These are phyloP conservation scores for Thoreauomyces humboldtii DNA, from an alignment of 192 early-diverging fungal genomes.

Conservation along the genomic window DNA sequence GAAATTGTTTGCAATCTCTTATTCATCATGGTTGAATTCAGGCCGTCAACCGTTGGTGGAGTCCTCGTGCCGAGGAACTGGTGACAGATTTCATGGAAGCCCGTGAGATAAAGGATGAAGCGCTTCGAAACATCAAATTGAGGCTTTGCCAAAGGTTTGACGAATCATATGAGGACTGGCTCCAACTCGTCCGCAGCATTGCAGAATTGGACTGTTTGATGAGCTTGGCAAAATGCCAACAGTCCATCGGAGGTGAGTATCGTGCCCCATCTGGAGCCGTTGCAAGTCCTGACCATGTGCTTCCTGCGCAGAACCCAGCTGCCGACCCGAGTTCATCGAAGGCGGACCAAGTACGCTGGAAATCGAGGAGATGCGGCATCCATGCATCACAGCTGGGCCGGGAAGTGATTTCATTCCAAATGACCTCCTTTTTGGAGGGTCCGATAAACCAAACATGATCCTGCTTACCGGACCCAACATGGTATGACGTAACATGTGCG, in stretches of 20 bases:
- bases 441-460: conserved; percentile 67
- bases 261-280: too few species aligned
- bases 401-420: conserved; percentile 86
- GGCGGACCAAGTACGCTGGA: conserved; percentile 62
- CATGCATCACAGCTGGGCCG: conserved; percentile 72
- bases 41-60: conserved; percentile 82
- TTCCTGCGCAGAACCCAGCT: conserved; percentile 60
- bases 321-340: conserved; percentile 83
- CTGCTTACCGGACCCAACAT: conserved; percentile 99
- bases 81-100: conserved; percentile 77
- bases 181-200: conserved; percentile 67
- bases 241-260: conserved; percentile 58
- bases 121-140: conserved; percentile 69
- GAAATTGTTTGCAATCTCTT: neutral
- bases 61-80: conserved; percentile 56
- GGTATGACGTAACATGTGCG: too few species aligned
- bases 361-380: conserved; percentile 88
- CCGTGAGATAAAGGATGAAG: conserved; percentile 72
- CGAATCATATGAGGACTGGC: conserved; percentile 66
- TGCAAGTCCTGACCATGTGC: too few species aligned
- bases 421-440: conserved; percentile 77
- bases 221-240: conserved; percentile 56
- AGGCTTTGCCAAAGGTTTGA: conserved; percentile 86
- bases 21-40: too few species aligned
- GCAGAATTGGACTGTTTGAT: conserved; percentile 87